Conservation (phyloP, 2,329 filamentous ascomycete genomes). For the Trichoderma guizhouense region DNA sequence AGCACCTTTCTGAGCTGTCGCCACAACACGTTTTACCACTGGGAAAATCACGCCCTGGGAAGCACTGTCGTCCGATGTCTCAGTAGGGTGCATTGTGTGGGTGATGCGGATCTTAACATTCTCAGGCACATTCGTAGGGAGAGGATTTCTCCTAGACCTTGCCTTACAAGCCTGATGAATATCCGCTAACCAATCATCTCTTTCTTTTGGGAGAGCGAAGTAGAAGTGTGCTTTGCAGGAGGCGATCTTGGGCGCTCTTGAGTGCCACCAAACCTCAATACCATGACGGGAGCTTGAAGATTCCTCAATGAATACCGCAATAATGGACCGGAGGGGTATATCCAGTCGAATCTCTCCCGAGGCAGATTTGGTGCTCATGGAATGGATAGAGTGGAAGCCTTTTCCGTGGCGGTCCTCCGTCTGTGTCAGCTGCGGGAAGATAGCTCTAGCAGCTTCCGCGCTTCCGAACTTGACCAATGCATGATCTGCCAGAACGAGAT, state of each 20-base stretch:
- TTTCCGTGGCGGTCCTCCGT: conserved; percentile 23
- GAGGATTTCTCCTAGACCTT: conserved; percentile 34
- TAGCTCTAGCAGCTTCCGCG: conserved; percentile 44
- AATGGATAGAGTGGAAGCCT: conserved; percentile 25
- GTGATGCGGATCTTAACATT: conserved; percentile 48
- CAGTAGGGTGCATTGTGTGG: conserved; percentile 44
- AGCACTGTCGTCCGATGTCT: conserved; percentile 30
- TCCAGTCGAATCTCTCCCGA: conserved; percentile 41
- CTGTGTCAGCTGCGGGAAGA: conserved; percentile 45
- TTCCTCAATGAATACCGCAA: conserved; percentile 52
- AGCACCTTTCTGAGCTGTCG: conserved; percentile 38
- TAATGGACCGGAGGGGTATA: conserved; percentile 49
- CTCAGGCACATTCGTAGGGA: conserved; percentile 40
- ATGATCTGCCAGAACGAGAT: conserved; percentile 50
- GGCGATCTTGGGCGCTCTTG: conserved; percentile 40
- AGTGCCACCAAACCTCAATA: conserved; percentile 57
- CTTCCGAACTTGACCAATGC: conserved; percentile 51
- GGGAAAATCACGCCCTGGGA: conserved; percentile 46
- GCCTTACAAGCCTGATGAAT: conserved; percentile 43
- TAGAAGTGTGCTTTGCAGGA: conserved; percentile 49
- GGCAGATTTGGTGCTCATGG: conserved; percentile 29
- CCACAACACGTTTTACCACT: conserved; percentile 47
- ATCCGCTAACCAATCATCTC: conserved; percentile 48
- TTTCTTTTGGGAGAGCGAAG: conserved; percentile 47
- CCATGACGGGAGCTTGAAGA: conserved; percentile 48